phyloP scores from a whole-genome alignment of 192 early-diverging fungal genomes.

The Oehlia diaphana region DNA sequence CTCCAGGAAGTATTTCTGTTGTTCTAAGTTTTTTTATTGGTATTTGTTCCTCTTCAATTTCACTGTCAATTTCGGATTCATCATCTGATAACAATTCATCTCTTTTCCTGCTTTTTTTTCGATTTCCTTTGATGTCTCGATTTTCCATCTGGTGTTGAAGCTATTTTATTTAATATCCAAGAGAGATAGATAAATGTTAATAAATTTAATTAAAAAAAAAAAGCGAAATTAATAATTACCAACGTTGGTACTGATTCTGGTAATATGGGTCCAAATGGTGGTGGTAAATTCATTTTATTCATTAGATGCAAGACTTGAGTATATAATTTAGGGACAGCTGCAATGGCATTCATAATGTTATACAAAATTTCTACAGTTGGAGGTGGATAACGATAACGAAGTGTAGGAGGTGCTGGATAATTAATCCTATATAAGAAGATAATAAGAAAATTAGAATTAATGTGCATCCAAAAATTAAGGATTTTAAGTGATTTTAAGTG shows the following conservation, averaged over 20 bases:
- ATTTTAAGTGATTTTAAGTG: no score
- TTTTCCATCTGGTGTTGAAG: constrained; percentile 1
- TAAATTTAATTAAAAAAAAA: not conserved
- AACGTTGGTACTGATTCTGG: constrained; percentile 7
- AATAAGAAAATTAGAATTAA: not conserved
- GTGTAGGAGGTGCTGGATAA: constrained; percentile 42
- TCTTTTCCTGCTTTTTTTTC: constrained; percentile 36
- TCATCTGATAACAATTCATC: constrained; percentile 48
- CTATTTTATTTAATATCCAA: not conserved
- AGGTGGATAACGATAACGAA: constrained; percentile 46
- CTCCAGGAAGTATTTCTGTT: not conserved
- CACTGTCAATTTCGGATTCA: constrained; percentile 47
- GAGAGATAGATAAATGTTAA: not conserved
- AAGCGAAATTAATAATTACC: not conserved
- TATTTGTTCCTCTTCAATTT: constrained; percentile 16
- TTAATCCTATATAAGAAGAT: constrained; percentile 23
- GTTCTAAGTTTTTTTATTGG: constrained; percentile 8
- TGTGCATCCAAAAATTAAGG: not conserved
- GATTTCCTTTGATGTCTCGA: not conserved
- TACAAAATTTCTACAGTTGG: constrained; percentile 42
- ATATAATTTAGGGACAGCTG: constrained; percentile 53
- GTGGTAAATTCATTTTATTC: constrained; percentile 65
- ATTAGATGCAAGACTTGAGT: constrained; percentile 62
- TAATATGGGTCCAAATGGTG: constrained; percentile 45
- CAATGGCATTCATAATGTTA: constrained; percentile 58